These are phyloP conservation scores for Pittosporum tobira DNA, from an alignment of 129 eudicot species.

Conservation along the genomic window DNA sequence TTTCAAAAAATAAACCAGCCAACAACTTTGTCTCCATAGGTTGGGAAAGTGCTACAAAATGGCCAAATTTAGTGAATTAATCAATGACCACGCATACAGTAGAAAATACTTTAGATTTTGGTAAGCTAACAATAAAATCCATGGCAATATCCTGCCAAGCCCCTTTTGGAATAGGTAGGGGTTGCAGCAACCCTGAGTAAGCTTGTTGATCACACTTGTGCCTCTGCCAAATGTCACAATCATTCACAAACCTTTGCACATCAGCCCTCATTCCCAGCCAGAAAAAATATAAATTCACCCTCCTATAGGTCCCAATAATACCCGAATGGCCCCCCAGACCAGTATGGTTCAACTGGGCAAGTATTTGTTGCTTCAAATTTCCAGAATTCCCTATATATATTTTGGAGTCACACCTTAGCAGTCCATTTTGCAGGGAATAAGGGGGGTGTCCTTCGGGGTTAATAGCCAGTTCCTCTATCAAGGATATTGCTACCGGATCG, in stretches of 20 bases:
- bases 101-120: not conserved
- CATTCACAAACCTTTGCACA: not conserved
- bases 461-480: not conserved
- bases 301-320: not conserved
- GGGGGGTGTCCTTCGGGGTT: not conserved
- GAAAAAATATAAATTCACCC: not conserved
- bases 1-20: not conserved
- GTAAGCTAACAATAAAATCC: not conserved
- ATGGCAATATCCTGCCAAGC: not conserved
- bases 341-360: too few species aligned
- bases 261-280: not conserved
- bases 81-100: not conserved
- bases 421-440: not conserved
- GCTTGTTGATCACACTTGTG: not conserved
- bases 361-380: too few species aligned
- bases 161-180: not conserved
- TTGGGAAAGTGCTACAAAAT: not conserved
- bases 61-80: not conserved
- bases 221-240: not conserved
- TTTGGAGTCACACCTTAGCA: not conserved
- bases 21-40: not conserved
- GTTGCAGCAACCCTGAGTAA: not conserved
- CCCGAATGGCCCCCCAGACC: constrained; percentile 10
- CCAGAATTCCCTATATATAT: not conserved
- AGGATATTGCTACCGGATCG: not conserved